phyloP scores from a whole-genome alignment of 2,329 filamentous ascomycete genomes.

The Trichophyton verrucosum region DNA sequence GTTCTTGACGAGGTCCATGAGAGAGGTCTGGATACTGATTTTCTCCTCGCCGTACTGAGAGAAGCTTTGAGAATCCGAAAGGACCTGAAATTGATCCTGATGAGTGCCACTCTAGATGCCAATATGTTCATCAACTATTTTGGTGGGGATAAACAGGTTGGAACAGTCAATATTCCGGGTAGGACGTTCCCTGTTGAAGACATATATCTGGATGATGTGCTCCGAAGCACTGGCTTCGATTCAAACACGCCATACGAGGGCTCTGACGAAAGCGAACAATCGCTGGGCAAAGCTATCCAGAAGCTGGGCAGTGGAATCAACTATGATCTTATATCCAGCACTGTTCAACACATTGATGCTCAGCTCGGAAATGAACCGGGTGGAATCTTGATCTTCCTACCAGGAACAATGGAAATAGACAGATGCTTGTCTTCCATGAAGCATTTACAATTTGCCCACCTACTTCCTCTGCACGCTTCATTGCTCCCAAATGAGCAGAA shows the following conservation, averaged over 20 bases:
- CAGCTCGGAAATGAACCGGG: constrained; percentile 63
- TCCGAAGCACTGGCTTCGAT: constrained; percentile 62
- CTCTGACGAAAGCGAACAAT: constrained; percentile 32
- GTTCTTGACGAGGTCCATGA: constrained; percentile 97
- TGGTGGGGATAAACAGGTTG: constrained; percentile 55
- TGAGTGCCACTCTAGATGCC: constrained; percentile 93
- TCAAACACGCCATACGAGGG: constrained; percentile 18
- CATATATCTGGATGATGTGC: constrained; percentile 77
- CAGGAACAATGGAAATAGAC: constrained; percentile 84
- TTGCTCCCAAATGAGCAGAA: constrained; percentile 80
- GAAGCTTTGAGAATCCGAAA: constrained; percentile 63
- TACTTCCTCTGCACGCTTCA: constrained; percentile 82
- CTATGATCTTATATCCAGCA: constrained; percentile 71
- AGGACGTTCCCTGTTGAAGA: constrained; percentile 84
- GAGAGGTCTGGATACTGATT: constrained; percentile 86
- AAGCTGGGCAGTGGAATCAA: constrained; percentile 75
- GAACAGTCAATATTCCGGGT: constrained; percentile 73
- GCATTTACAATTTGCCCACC: constrained; percentile 55
- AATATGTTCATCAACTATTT: constrained; percentile 79
- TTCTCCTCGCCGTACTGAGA: constrained; percentile 73
- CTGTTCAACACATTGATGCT: constrained; percentile 67
- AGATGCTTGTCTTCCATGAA: constrained; percentile 59
- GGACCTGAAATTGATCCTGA: constrained; percentile 80
- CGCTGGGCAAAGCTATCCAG: constrained; percentile 57
- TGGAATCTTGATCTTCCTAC: constrained; percentile 89